These are phyloP conservation scores for Peterozyma toletana DNA, from an alignment of 805 yeast genomes.

Conservation along the genomic window DNA sequence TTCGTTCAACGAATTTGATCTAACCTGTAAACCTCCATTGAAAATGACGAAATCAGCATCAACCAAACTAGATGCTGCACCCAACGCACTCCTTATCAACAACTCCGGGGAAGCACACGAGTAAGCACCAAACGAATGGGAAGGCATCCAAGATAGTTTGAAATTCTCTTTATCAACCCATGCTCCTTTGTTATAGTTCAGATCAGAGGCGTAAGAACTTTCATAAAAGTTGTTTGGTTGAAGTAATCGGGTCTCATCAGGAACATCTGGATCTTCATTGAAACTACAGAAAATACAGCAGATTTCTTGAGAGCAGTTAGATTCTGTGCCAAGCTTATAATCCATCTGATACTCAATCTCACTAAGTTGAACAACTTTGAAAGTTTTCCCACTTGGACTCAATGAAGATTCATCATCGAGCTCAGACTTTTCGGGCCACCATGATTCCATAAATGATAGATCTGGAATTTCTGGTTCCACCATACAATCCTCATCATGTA, in stretches of 20 bases:
- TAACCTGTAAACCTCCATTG: slow-evolving; percentile 35
- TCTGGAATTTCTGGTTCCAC: slow-evolving; percentile 9
- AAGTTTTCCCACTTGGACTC: slow-evolving; percentile 9
- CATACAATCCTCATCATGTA: slow-evolving; percentile 13
- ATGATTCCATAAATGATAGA: background rate
- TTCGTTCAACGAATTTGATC: slow-evolving; percentile 13
- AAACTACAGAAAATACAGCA: slow-evolving; percentile 31
- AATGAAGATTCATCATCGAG: too few species aligned
- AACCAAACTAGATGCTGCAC: slow-evolving; percentile 11
- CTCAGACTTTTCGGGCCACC: slow-evolving; percentile 6
- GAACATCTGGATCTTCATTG: slow-evolving; percentile 17
- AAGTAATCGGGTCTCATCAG: too few species aligned
- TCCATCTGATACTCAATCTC: slow-evolving; percentile 34
- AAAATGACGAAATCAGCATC: slow-evolving; percentile 29
- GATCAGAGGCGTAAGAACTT: slow-evolving; percentile 21
- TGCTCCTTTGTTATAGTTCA: slow-evolving; percentile 17
- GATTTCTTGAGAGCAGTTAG: slow-evolving; percentile 29
- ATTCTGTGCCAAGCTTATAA: slow-evolving; percentile 30
- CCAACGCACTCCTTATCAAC: slow-evolving; percentile 29
- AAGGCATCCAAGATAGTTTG: slow-evolving; percentile 21
- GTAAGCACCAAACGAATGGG: slow-evolving; percentile 32
- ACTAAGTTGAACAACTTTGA: slow-evolving; percentile 33
- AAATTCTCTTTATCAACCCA: slow-evolving; percentile 26
- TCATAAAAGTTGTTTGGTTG: slow-evolving; percentile 21
- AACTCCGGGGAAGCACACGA: slow-evolving; percentile 32